Percentiles rank a stretch among this genome's conserved stretches.
phyloP scores from a whole-genome alignment of 345 rosid species.

The Isatis tinctoria region DNA sequence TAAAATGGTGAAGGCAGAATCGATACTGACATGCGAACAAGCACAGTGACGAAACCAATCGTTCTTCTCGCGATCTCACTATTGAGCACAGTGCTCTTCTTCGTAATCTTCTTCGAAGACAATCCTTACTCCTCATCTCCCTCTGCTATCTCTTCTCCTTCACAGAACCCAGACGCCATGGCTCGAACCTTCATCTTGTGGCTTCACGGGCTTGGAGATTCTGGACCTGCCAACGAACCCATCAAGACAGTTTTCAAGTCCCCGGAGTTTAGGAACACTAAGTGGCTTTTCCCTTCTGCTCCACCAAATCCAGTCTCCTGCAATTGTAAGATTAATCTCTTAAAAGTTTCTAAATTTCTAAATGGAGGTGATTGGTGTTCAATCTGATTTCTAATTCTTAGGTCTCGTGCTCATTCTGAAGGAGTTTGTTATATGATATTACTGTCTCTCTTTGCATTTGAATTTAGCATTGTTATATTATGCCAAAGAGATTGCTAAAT shows the following conservation, averaged over 20 bases:
- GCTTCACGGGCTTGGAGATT: conserved; percentile 88
- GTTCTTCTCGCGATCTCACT: conserved; percentile 25
- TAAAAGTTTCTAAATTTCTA: neutral
- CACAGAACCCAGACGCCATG: conserved; percentile 34
- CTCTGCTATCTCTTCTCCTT: conserved; percentile 26
- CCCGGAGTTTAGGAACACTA: conserved; percentile 50
- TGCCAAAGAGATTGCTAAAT: neutral
- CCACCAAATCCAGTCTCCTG: conserved; percentile 65
- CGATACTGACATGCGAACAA: conserved; percentile 26
- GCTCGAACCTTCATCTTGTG: conserved; percentile 73
- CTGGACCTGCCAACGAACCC: conserved; percentile 89
- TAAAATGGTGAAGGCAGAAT: conserved; percentile 21
- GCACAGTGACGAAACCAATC: conserved; percentile 6
- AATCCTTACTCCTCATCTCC: neutral
- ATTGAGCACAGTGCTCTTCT: conserved; percentile 31
- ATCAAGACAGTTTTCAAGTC: conserved; percentile 65
- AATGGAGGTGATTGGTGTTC: too few relatives aligned
- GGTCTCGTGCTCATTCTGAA: neutral
- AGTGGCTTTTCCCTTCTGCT: conserved; percentile 89
- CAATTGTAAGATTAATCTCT: conserved; percentile 32
- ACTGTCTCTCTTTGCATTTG: neutral
- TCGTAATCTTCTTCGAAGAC: conserved; percentile 33
- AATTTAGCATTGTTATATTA: neutral
- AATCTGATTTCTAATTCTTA: neutral
- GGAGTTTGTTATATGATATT: neutral